phyloP scores from a whole-genome alignment of 768 basidiomycete genomes.

The Boletus rubescentipes region DNA sequence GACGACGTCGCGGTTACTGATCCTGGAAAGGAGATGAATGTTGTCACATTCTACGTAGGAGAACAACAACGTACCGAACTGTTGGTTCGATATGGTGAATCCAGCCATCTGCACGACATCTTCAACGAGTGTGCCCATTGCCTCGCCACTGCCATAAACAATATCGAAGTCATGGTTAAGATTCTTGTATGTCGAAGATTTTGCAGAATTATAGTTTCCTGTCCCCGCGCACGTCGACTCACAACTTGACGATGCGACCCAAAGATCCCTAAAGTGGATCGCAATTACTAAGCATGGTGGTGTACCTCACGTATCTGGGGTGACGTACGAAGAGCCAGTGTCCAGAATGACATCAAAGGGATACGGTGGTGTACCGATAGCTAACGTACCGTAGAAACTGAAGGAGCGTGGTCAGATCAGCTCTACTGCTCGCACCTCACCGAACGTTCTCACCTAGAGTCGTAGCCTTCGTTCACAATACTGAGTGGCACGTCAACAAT shows the following conservation, averaged over 20 bases:
- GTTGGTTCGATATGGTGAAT: conserved; percentile 56
- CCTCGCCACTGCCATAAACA: conserved; percentile 47
- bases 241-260: conserved; percentile 43
- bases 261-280: conserved; percentile 43
- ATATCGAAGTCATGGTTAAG: conserved; percentile 36
- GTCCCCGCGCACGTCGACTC: conserved; percentile 33
- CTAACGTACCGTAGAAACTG: conserved; percentile 37
- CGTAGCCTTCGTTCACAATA: conserved; percentile 60
- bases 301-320: background rate
- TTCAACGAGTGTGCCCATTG: conserved; percentile 43
- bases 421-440: background rate
- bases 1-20: conserved; percentile 27
- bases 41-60: background rate
- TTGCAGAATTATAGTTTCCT: conserved; percentile 32
- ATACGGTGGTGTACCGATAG: conserved; percentile 45
- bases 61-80: conserved; percentile 46
- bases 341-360: conserved; percentile 52
- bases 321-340: conserved; percentile 43
- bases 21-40: conserved; percentile 38
- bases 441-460: conserved; percentile 48
- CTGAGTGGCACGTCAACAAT: conserved; percentile 33
- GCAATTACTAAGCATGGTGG: conserved; percentile 24
- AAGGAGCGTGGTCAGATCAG: background rate
- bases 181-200: conserved; percentile 37
- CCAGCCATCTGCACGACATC: conserved; percentile 76